phyloP scores from a whole-genome alignment of 345 rosid species.

The Aurinia saxatilis region DNA sequence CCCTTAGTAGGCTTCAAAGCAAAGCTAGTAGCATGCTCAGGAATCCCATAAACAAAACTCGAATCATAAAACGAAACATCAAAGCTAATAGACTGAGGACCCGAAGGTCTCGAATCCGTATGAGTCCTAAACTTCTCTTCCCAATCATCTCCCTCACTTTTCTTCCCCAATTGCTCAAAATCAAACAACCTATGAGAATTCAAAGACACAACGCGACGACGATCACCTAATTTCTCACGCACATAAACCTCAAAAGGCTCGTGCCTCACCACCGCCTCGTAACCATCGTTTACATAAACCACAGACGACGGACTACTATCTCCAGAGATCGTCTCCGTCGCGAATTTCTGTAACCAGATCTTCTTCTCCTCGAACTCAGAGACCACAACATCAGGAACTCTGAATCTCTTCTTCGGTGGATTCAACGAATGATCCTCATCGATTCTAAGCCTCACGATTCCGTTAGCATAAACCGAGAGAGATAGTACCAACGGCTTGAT shows the following conservation, averaged over 20 bases:
- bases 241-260: constrained; percentile 84
- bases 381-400: constrained; percentile 72
- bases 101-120: constrained; percentile 76
- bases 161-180: constrained; percentile 74
- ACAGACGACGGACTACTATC: constrained; percentile 50
- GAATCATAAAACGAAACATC: constrained; percentile 88
- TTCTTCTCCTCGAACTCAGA: constrained; percentile 58
- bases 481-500: constrained; percentile 56
- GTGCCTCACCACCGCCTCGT: constrained; percentile 77
- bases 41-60: constrained; percentile 82
- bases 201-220: constrained; percentile 54
- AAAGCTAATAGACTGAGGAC: constrained; percentile 91
- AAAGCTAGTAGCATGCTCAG: constrained; percentile 84
- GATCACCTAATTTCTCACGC: constrained; percentile 47
- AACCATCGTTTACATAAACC: constrained; percentile 50
- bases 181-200: constrained; percentile 84
- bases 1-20: constrained; percentile 89
- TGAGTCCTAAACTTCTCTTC: constrained; percentile 78
- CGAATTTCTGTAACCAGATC: constrained; percentile 56
- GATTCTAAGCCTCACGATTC: constrained; percentile 65
- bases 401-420: constrained; percentile 65
- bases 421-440: constrained; percentile 65
- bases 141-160: constrained; percentile 75
- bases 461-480: constrained; percentile 60
- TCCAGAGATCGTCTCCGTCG: constrained; percentile 48